Conservation (phyloP, 2,329 filamentous ascomycete species). For the Zasmidium cellare region DNA sequence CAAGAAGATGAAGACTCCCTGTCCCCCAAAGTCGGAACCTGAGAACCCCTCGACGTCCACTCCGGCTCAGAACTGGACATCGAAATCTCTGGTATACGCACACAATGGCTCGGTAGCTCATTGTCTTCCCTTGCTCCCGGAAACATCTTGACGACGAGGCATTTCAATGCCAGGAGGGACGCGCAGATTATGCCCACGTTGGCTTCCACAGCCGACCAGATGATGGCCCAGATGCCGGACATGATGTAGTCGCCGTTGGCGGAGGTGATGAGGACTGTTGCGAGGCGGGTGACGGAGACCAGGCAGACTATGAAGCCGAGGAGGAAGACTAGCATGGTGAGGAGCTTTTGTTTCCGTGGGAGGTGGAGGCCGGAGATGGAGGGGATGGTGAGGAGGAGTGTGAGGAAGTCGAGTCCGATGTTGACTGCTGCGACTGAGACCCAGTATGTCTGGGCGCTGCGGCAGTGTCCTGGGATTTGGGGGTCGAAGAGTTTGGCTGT, state of each 20-base stretch:
- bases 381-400: slow-evolving; percentile 48
- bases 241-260: slow-evolving; percentile 25
- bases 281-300: slow-evolving; percentile 27
- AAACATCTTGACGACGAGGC: slow-evolving; percentile 38
- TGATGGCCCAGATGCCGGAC: slow-evolving; percentile 41
- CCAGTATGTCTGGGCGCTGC: slow-evolving; percentile 44
- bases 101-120: slow-evolving; percentile 18
- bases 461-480: slow-evolving; percentile 34
- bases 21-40: slow-evolving; percentile 1
- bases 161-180: slow-evolving; percentile 45
- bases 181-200: slow-evolving; percentile 48
- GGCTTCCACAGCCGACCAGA: slow-evolving; percentile 44
- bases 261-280: slow-evolving; percentile 23
- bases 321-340: slow-evolving; percentile 44
- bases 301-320: slow-evolving; percentile 41
- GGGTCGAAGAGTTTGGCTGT: slow-evolving; percentile 44
- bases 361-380: slow-evolving; percentile 42
- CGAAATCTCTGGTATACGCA: slow-evolving; percentile 15
- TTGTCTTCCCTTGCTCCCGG: slow-evolving; percentile 33
- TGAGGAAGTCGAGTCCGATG: slow-evolving; percentile 45
- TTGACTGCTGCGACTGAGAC: slow-evolving; percentile 46
- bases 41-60: slow-evolving; percentile 8
- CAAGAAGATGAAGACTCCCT: neutral
- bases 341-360: slow-evolving; percentile 43
- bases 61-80: neutral